Evolutionary conservation across 805 yeast genomes (phyloP).

Genomic region (Wickerhamiella hasegawae): DNA sequence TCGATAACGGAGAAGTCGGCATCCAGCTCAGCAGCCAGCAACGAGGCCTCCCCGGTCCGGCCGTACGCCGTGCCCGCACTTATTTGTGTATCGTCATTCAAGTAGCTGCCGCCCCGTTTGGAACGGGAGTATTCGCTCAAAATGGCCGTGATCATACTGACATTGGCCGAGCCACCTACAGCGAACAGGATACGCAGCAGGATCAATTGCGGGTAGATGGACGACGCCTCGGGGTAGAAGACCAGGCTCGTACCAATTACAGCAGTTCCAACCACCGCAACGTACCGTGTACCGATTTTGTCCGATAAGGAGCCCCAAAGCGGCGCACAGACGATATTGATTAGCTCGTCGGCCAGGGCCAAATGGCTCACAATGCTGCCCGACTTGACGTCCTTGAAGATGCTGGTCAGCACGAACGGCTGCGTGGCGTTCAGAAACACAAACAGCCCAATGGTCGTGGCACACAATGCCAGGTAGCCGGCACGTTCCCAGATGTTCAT

Average conservation of each 20-base stretch:
- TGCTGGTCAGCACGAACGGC: slow-evolving; percentile 28
- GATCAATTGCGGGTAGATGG: slow-evolving; percentile 35
- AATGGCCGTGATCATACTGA: slow-evolving; percentile 45
- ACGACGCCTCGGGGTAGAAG: slow-evolving; percentile 32
- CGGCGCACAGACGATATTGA: slow-evolving; percentile 39
- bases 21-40: not conserved
- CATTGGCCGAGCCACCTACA: slow-evolving; percentile 37
- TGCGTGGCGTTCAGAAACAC: slow-evolving; percentile 30
- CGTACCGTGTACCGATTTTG: slow-evolving; percentile 41
- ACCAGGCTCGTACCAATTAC: slow-evolving; percentile 31
- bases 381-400: slow-evolving; percentile 19
- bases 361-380: slow-evolving; percentile 34
- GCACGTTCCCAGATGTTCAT: not conserved
- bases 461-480: slow-evolving; percentile 24
- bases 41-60: not conserved
- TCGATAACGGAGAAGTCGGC: not conserved
- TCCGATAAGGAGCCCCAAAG: slow-evolving; percentile 49
- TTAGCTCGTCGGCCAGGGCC: slow-evolving; percentile 44
- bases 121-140: slow-evolving; percentile 28
- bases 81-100: no score
- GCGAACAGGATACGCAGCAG: slow-evolving; percentile 42
- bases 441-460: slow-evolving; percentile 26
- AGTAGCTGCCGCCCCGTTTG: not conserved
- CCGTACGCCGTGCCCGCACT: not conserved
- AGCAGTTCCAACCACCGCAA: slow-evolving; percentile 33